phyloP scores from a whole-genome alignment of 805 yeast species.

The Ogataea ganodermae region DNA sequence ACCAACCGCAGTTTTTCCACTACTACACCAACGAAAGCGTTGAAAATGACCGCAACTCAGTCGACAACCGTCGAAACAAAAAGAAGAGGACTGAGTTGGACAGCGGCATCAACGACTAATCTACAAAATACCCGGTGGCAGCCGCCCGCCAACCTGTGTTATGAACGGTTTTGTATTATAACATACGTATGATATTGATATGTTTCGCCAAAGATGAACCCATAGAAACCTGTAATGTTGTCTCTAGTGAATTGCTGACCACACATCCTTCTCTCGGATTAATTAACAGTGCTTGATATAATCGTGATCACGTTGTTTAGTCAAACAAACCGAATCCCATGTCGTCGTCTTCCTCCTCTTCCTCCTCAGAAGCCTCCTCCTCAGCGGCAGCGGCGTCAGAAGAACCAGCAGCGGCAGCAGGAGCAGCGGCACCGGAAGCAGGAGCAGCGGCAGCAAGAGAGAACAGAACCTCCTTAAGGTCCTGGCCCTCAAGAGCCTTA shows the following conservation, averaged over 20 bases:
- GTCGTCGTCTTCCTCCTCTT: slow-evolving; percentile 67
- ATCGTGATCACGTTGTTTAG: slow-evolving; percentile 41
- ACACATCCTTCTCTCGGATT: slow-evolving; percentile 4
- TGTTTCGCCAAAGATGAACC: slow-evolving; percentile 5
- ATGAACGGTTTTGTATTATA: slow-evolving; percentile 6
- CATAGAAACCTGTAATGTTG: too few species aligned
- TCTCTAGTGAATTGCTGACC: not conserved
- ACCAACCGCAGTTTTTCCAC: slow-evolving; percentile 26
- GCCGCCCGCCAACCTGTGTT: not conserved
- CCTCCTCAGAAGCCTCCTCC: slow-evolving; percentile 57
- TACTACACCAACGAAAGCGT: slow-evolving; percentile 22
- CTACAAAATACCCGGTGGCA: not conserved
- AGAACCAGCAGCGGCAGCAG: slow-evolving; percentile 61
- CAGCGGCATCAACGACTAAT: not conserved
- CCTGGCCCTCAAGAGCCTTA: slow-evolving; percentile 82
- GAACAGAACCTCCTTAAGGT: slow-evolving; percentile 71
- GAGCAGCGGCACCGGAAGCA: slow-evolving; percentile 69
- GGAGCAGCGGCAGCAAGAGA: slow-evolving; percentile 72
- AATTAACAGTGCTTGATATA: slow-evolving; percentile 3
- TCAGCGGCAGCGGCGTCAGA: slow-evolving; percentile 67
- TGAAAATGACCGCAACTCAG: slow-evolving; percentile 19
- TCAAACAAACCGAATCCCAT: slow-evolving; percentile 96
- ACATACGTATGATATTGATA: slow-evolving; percentile 10
- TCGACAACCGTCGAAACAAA: slow-evolving; percentile 26
- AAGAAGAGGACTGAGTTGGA: slow-evolving; percentile 10